Percentiles rank a stretch among this genome's conserved stretches.
These are phyloP conservation scores for Sistotremastrum suecicum DNA, from an alignment of 768 basidiomycete genomes.

Conservation along the genomic window DNA sequence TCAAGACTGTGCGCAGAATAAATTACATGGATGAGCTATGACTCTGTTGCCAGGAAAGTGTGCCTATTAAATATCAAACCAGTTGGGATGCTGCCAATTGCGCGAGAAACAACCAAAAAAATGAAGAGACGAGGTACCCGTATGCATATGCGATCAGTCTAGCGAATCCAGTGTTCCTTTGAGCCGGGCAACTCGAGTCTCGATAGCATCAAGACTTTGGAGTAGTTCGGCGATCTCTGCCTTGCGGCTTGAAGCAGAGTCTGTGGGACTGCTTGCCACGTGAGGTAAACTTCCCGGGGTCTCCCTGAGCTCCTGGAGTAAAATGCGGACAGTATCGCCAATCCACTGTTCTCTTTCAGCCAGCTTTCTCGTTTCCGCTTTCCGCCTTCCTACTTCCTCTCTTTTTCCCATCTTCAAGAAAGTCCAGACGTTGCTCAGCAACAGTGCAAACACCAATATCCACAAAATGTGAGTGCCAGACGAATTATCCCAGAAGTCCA, in stretches of 20 bases:
- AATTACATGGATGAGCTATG: too few relatives aligned
- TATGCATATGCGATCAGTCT: background rate
- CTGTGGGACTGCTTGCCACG: conserved; percentile 2
- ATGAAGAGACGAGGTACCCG: too few relatives aligned
- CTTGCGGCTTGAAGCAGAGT: conserved; percentile 11
- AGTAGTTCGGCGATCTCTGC: conserved; percentile 35
- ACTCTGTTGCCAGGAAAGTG: too few relatives aligned
- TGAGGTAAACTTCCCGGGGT: conserved; percentile 10
- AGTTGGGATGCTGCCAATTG: too few relatives aligned
- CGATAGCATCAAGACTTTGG: conserved; percentile 38
- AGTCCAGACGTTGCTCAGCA: conserved; percentile 74
- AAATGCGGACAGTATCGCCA: conserved; percentile 52
- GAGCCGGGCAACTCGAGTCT: conserved; percentile 29
- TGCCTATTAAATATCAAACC: too few relatives aligned
- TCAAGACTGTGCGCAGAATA: too few relatives aligned
- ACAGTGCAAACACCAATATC: conserved; percentile 55
- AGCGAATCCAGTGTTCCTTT: background rate
- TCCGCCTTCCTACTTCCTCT: conserved; percentile 30
- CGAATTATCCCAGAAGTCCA: conserved; percentile 69
- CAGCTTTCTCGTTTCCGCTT: conserved; percentile 31
- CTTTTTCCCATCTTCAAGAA: conserved; percentile 33
- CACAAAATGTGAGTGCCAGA: conserved; percentile 58
- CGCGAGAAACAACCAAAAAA: too few relatives aligned
- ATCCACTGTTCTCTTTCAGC: conserved; percentile 68
- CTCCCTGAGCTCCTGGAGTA: conserved; percentile 56